Base-by-base conservation (phyloP, 345 rosid genomes). In the Camelina sativa region DNA sequence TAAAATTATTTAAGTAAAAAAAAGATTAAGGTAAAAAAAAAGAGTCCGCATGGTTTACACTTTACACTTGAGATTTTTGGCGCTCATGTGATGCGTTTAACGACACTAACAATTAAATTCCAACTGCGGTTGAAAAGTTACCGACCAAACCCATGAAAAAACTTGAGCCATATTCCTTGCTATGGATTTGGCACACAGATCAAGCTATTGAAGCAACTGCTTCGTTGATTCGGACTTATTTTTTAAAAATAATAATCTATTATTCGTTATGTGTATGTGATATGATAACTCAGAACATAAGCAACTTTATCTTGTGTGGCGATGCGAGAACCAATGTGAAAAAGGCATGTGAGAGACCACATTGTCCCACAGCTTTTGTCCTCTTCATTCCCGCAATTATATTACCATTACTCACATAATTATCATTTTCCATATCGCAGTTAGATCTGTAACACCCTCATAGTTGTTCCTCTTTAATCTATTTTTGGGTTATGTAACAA, bases 361-460 rank as follows among this genome's bases (percentile, higher is more conserved):
- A 37, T 37, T 74, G 60, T 59, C 73, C 73, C 68, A 60, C 79
- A 59, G 62, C 73, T 67, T 51, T 75, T 75, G 68, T 75, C 68
- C 55, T 68, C 62, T 75, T 75, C n/a, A 30, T 66, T 8, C 71
- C 59, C 23, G 35, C 64, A 43, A 20, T 16, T 57, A 47, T 57
- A 65, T 43, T 53, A 62, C 22, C 22, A 64, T 10, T 51, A 53
- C 1, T 43, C 55, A 30, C 32, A 23, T 28, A 1, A 32, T 72
- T 32, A 63, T 40, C 1, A 30, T 41, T 52, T 54, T 13, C 5
- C 32, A 51, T 25, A 63, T 63, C 13, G 55, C 44, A 43, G 22
- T 9, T 38, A 38, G 41, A 34, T 52, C 32, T 47, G 46, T 16
- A 35, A 34, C 2, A 34, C 8, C 37, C 9, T 57, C 43, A 13